A percentile compares a stretch with the other conserved stretches of the same genome.
Conservation (phyloP, 1,284 basidiomycete genomes). For the Tylopilus sp. region DNA sequence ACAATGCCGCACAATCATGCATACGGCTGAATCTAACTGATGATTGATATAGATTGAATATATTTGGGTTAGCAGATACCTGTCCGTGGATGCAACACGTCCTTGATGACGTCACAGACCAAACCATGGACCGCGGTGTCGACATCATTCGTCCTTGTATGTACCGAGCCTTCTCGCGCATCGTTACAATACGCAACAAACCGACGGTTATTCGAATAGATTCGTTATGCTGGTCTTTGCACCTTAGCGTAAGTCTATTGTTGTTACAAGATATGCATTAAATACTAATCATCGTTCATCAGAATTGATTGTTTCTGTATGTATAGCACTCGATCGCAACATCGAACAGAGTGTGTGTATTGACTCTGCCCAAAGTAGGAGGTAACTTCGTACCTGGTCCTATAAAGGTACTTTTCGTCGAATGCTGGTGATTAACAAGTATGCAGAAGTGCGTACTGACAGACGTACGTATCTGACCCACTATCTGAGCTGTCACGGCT, state of each 20-base stretch:
- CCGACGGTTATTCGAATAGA: background rate
- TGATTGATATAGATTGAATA: background rate
- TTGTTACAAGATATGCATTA: too few relatives aligned
- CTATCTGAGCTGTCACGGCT: too few relatives aligned
- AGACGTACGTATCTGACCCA: background rate
- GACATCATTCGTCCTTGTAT: background rate
- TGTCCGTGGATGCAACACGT: too few relatives aligned
- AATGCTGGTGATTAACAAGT: background rate
- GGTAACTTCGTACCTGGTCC: background rate
- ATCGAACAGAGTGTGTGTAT: background rate
- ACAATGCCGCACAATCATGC: background rate
- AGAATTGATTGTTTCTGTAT: background rate
- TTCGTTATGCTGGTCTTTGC: constrained; percentile 2
- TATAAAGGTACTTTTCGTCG: background rate
- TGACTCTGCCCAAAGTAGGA: background rate
- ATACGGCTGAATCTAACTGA: background rate
- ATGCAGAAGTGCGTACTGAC: background rate
- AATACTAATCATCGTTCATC: background rate
- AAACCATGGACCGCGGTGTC: constrained; percentile 2
- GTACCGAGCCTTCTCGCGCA: background rate
- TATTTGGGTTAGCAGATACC: background rate
- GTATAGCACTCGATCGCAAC: background rate
- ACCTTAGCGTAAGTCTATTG: background rate
- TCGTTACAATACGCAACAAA: too few relatives aligned
- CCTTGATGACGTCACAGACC: background rate